Conservation (phyloP, 495 filamentous ascomycete species). For the Clavariopsis aquatica region DNA sequence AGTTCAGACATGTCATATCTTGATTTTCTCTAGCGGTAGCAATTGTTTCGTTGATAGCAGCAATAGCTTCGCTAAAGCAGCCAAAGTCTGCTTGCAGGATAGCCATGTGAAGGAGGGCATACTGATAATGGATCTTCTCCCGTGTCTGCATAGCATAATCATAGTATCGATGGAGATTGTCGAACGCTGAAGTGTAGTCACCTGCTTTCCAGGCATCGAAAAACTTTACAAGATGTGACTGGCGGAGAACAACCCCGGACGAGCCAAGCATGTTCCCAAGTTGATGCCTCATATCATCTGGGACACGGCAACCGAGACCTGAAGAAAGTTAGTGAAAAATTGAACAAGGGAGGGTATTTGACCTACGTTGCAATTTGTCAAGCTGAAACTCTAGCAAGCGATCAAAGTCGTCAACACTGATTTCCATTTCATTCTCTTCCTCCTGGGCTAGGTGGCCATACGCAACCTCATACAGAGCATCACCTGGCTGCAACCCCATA, state of each 20-base stretch:
- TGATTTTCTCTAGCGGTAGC: slow-evolving; percentile 88
- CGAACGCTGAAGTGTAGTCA: slow-evolving; percentile 85
- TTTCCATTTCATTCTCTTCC: slow-evolving; percentile 38
- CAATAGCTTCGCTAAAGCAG: slow-evolving; percentile 84
- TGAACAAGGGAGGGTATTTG: neutral
- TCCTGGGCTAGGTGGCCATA: slow-evolving; percentile 62
- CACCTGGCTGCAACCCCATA: slow-evolving; percentile 39
- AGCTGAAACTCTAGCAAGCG: slow-evolving; percentile 84
- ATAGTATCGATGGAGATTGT: slow-evolving; percentile 91
- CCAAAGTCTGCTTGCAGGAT: slow-evolving; percentile 96
- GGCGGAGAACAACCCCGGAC: slow-evolving; percentile 65
- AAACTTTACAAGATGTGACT: slow-evolving; percentile 82
- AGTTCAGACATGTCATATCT: slow-evolving; percentile 90
- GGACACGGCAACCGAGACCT: slow-evolving; percentile 69
- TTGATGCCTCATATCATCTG: slow-evolving; percentile 64
- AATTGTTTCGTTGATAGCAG: slow-evolving; percentile 90
- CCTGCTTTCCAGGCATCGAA: slow-evolving; percentile 89
- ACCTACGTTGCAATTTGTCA: slow-evolving; percentile 76
- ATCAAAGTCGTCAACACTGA: slow-evolving; percentile 83
- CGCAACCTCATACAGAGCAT: slow-evolving; percentile 43
- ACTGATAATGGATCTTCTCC: slow-evolving; percentile 89
- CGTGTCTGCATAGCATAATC: slow-evolving; percentile 92
- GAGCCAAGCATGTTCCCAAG: slow-evolving; percentile 67
- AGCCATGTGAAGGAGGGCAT: slow-evolving; percentile 90
- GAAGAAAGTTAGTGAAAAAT: slow-evolving; percentile 7